Base-by-base conservation (phyloP, 768 basidiomycete genomes). In the Lepiota brunneoincarnata region DNA sequence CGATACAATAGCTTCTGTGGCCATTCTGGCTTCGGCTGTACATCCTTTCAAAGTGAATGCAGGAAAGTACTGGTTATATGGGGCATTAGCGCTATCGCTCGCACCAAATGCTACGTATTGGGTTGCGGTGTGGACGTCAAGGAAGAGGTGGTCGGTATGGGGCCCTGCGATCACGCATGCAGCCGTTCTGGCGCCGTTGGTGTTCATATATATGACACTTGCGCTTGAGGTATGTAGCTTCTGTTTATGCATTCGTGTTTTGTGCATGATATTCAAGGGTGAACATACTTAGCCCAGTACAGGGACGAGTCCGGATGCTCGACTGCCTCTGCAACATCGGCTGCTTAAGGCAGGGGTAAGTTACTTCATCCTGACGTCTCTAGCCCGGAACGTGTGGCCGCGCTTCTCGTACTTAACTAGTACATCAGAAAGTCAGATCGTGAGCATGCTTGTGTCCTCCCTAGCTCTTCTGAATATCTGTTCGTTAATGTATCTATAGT, bases 51-150 rank as follows among this genome's bases (percentile, higher is more conserved):
- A 62, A 26, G 64, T 80, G 17, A 62, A 69, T 17, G 54, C 56
- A 11, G 65, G 62, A 26, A 56, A 61, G 48, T 70, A 63, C 48
- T 65, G 70, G 54, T 54, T 74, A n/a, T 63, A 66, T 55, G 70
- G 78, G 37, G 77, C 73, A 17, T 50, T 72, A 7, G 63, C 75
- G 24, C 64, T 82, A 34, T 70, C 76, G 45, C 52, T 71, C 44
- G 74, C 82, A 24, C 85, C 90, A 1, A 78, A 81, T 59, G 75
- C 82, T n/a, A 80, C 81, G 4, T 88, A 89, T 61, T 89, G 82
- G 81, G 69, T 80, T 18, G 79, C 83, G 28, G 77, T 80, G 20
- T 78, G 75, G 69, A 83, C 85, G 9, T 78, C 81, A 26, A 77
- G 84, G 58, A 66, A 69, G 60, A 71, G 70, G 21, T 74, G 80